A percentile compares a stretch with the other conserved stretches of the same genome.
Evolutionary conservation across 2,329 filamentous ascomycete species (phyloP).

Genomic region (Endothia cerciana): DNA sequence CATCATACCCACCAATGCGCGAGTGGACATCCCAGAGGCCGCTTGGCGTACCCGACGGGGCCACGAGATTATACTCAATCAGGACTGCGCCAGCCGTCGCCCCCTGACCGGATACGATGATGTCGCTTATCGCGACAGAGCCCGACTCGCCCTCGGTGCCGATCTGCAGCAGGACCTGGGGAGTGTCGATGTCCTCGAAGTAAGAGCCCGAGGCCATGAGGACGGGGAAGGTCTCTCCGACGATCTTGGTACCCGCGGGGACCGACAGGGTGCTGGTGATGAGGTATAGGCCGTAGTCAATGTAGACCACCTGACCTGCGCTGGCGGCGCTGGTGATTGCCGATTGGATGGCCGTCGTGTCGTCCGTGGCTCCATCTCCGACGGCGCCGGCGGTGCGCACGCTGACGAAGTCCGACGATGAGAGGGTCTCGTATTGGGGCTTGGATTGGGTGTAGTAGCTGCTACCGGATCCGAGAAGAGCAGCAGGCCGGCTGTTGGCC

Average conservation of each 20-base stretch:
- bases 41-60: slow-evolving; percentile 41
- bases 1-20: slow-evolving; percentile 71
- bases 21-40: slow-evolving; percentile 78
- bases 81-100: slow-evolving; percentile 68
- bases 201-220: slow-evolving; percentile 58
- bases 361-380: slow-evolving; percentile 61
- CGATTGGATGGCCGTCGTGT: slow-evolving; percentile 61
- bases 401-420: slow-evolving; percentile 61
- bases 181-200: slow-evolving; percentile 62
- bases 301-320: slow-evolving; percentile 55
- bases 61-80: slow-evolving; percentile 72
- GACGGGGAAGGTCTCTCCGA: slow-evolving; percentile 59
- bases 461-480: slow-evolving; percentile 52
- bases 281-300: slow-evolving; percentile 60
- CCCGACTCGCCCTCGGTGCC: slow-evolving; percentile 64
- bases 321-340: slow-evolving; percentile 56
- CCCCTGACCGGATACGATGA: slow-evolving; percentile 71
- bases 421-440: slow-evolving; percentile 68
- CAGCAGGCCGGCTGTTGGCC: slow-evolving; percentile 52
- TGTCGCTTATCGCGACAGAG: slow-evolving; percentile 70
- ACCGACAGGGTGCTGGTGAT: slow-evolving; percentile 52
- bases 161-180: slow-evolving; percentile 66
- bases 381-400: slow-evolving; percentile 39
- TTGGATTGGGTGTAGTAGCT: slow-evolving; percentile 68
- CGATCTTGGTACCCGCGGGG: slow-evolving; percentile 51